phyloP scores from a whole-genome alignment of 2,329 filamentous ascomycete species.

The Fusarium subtropicale region DNA sequence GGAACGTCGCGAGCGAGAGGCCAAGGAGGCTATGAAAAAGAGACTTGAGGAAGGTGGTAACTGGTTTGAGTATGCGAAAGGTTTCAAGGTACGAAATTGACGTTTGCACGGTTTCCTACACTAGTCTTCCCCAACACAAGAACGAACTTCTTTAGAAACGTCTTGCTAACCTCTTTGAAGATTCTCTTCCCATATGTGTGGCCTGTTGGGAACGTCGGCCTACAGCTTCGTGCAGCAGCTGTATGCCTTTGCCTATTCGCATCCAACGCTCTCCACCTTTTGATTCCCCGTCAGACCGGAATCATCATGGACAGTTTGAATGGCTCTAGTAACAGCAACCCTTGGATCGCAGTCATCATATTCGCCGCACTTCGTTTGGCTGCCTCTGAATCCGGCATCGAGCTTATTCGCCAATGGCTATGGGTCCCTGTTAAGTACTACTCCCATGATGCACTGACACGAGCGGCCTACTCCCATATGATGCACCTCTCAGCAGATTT shows the following conservation, averaged over 20 bases:
- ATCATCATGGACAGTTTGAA: conserved; percentile 79
- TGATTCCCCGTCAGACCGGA: conserved; percentile 85
- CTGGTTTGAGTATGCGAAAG: conserved; percentile 81
- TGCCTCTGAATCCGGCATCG: conserved; percentile 66
- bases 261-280: conserved; percentile 77
- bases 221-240: conserved; percentile 75
- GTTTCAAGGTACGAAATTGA: conserved; percentile 66
- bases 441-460: conserved; percentile 64
- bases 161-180: conserved; percentile 51
- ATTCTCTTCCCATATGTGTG: conserved; percentile 84
- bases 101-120: not conserved
- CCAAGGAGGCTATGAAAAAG: conserved; percentile 71
- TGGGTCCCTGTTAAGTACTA: conserved; percentile 70
- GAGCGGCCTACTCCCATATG: conserved; percentile 69
- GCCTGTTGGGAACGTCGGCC: conserved; percentile 72
- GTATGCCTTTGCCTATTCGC: conserved; percentile 76
- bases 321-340: conserved; percentile 59
- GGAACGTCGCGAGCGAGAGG: conserved; percentile 65
- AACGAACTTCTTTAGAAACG: not conserved
- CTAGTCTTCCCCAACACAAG: not conserved
- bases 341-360: conserved; percentile 64
- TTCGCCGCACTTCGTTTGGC: conserved; percentile 65
- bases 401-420: conserved; percentile 65
- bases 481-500: conserved; percentile 71
- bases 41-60: conserved; percentile 79